These are phyloP conservation scores for Mitragyna speciosa DNA, from an alignment of 257 asterid genomes.

Conservation along the genomic window DNA sequence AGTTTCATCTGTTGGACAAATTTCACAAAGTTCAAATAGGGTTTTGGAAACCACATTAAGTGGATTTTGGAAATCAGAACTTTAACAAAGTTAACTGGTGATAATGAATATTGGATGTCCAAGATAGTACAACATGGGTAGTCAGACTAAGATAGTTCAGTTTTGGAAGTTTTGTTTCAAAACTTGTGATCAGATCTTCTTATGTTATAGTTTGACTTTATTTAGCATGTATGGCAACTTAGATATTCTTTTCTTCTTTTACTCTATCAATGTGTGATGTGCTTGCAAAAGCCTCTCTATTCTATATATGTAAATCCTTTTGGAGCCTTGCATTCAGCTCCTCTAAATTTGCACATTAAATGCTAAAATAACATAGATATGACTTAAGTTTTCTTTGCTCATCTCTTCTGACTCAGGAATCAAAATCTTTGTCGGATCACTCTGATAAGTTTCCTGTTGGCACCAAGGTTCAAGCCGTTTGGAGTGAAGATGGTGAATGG, in stretches of 20 bases:
- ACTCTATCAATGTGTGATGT: neutral
- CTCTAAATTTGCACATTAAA: neutral
- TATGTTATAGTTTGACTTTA: neutral
- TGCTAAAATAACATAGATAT: neutral
- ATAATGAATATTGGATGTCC: neutral
- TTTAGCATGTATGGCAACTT: neutral
- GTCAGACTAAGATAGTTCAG: neutral
- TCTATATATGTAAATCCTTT: neutral
- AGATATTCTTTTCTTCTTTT: neutral
- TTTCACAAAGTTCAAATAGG: neutral
- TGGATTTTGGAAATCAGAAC: neutral
- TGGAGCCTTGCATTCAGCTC: neutral
- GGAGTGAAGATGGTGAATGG: slow-evolving; percentile 99
- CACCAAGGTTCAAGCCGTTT: slow-evolving; percentile 93
- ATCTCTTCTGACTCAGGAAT: slow-evolving; percentile 40
- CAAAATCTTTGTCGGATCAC: slow-evolving; percentile 32
- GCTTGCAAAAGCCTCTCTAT: neutral
- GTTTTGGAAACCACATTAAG: neutral
- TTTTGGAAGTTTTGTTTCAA: neutral
- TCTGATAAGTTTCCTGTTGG: slow-evolving; percentile 67
- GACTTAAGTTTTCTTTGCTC: neutral
- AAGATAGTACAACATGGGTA: neutral
- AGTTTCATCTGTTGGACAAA: neutral
- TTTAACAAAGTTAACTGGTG: neutral
- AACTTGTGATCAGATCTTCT: neutral